Conservation (phyloP, 768 basidiomycete genomes). For the Psilocybe azurescens region DNA sequence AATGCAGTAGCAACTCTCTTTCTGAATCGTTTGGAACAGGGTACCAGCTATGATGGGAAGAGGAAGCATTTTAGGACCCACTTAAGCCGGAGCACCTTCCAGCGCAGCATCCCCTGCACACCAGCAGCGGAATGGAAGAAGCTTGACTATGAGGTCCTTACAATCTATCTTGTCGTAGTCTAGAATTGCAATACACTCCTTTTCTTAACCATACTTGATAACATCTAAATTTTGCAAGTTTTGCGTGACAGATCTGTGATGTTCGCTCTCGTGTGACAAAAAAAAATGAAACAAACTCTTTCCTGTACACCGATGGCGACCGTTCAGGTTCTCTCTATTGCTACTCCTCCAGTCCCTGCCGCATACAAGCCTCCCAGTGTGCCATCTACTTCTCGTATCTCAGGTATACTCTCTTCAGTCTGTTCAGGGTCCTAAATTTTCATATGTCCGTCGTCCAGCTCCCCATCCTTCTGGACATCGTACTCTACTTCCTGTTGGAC, state of each 20-base stretch:
- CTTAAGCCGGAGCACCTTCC: slow-evolving; percentile 20
- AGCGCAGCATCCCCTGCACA: slow-evolving; percentile 12
- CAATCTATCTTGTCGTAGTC: slow-evolving; percentile 14
- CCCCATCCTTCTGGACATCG: slow-evolving; percentile 47
- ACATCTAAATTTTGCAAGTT: not conserved
- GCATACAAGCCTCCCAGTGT: slow-evolving; percentile 30
- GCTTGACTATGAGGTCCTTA: slow-evolving; percentile 21
- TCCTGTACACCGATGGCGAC: slow-evolving; percentile 27
- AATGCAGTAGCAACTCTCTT: slow-evolving; percentile 14
- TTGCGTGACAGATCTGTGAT: slow-evolving; percentile 9
- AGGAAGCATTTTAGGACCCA: slow-evolving; percentile 1
- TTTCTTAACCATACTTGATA: not conserved
- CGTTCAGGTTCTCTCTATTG: slow-evolving; percentile 30
- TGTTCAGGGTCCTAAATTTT: not conserved
- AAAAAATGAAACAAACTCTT: slow-evolving; percentile 1
- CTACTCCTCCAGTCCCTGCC: slow-evolving; percentile 28
- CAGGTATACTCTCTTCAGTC: slow-evolving; percentile 24
- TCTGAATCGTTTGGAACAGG: slow-evolving; percentile 8
- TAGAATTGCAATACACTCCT: not conserved
- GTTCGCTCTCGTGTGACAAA: slow-evolving; percentile 1
- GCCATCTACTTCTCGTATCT: slow-evolving; percentile 32
- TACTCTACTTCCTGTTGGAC: slow-evolving; percentile 80
- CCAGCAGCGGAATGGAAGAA: slow-evolving; percentile 16
- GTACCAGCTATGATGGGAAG: slow-evolving; percentile 13
- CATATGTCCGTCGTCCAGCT: slow-evolving; percentile 20